Conservation (phyloP, 257 asterid genomes). For the Plantago major region DNA sequence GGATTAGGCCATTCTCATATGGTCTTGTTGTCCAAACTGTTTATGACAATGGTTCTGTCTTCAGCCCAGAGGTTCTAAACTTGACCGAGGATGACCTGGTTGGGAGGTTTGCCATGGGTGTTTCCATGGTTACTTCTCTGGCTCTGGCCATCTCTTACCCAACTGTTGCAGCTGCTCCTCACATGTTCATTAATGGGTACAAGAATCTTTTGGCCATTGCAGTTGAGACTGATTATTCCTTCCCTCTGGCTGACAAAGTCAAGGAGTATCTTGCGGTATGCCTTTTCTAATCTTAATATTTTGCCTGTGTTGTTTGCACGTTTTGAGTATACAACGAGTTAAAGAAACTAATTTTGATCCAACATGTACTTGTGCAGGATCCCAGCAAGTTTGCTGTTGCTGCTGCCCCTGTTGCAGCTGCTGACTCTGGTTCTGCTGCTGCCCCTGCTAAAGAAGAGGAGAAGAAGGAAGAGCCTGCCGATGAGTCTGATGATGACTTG, state of each 20-base stretch:
- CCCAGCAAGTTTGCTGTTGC: conserved; percentile 81
- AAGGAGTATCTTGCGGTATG: conserved; percentile 83
- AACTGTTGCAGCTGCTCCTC: conserved; percentile 86
- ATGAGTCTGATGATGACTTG: conserved; percentile 81
- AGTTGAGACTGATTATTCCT: conserved; percentile 66
- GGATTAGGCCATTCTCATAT: conserved; percentile 85
- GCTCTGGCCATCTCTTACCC: conserved; percentile 78
- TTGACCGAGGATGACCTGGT: conserved; percentile 81
- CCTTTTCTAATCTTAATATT: background rate
- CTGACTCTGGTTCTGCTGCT: conserved; percentile 37
- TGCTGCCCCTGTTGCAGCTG: conserved; percentile 46
- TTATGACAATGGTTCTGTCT: conserved; percentile 83
- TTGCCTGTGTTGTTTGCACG: background rate
- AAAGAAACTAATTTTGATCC: background rate
- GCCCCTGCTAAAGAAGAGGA: conserved; percentile 55
- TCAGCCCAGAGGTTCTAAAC: conserved; percentile 85
- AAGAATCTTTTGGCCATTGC: conserved; percentile 77
- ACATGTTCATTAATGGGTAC: conserved; percentile 79
- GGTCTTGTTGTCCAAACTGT: conserved; percentile 67
- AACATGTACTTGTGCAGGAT: conserved; percentile 33
- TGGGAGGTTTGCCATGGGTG: conserved; percentile 71
- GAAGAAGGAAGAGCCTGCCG: conserved; percentile 66
- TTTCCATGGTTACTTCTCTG: conserved; percentile 67
- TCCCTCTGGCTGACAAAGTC: conserved; percentile 80
- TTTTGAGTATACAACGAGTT: background rate